Base-by-base conservation (phyloP, 257 asterid genomes). In the Cruciata laevipes region DNA sequence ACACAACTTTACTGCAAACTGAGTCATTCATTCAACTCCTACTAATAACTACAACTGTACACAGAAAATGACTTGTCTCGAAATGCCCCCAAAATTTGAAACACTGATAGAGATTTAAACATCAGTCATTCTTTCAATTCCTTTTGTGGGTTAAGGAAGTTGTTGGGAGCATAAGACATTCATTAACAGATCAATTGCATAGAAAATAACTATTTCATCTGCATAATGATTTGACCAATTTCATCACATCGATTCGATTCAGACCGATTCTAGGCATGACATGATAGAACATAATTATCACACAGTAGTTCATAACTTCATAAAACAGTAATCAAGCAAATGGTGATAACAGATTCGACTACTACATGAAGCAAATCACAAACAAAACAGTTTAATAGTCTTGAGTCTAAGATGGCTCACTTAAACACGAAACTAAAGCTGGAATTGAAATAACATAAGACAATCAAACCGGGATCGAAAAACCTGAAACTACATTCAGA, bases 401-500 rank as follows among this genome's bases (percentile, higher is more conserved):
- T 77, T 68, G 70, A 79, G 81, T 83, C 88, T 60, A 51, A 44
- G 61, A 68, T 12, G 65, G 91, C 95, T 86, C 82, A 69, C 66
- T 73, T 78, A 73, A 64, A 74, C 77, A 78, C 60, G 61, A 73
- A 77, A 61, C 66, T 61, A 69, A 71, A 70, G 63, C 68, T 52
- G 65, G 76, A 62, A 47, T 47, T 21, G 55, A 53, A 73, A 64
- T 10, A 78, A 75, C 76, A 69, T 71, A 79, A 44, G 77, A 77
- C 78, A 47, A 51, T 18, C 61, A 51, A 84, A 76, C 82, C 77
- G 73, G 74, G 77, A 11, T 79, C 23, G 77, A 78, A 84, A 71
- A 83, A 88, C 87, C 96, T 82, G 95, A 85, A 69, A 73, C 71
- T 17, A 66, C 66, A 67, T 64, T 77, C 85, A 81, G 79, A 71